Percentiles rank a stretch among this genome's conserved stretches.
These are phyloP conservation scores for Bisporella sp. DNA, from an alignment of 2,329 filamentous ascomycete genomes.

Conservation along the genomic window DNA sequence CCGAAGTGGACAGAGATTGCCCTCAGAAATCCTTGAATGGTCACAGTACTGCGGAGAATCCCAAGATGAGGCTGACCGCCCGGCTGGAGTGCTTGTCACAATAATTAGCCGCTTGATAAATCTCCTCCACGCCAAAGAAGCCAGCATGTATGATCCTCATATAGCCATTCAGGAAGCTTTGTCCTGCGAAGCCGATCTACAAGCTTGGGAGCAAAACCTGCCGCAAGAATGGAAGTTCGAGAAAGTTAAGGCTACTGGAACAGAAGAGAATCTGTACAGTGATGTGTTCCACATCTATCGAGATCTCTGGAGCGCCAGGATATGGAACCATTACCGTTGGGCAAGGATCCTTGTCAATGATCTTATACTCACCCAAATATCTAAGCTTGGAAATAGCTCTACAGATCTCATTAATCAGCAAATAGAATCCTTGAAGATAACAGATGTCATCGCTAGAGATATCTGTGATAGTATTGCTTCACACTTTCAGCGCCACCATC, in stretches of 20 bases:
- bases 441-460: constrained; percentile 14
- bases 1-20: not conserved
- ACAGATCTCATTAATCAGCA: constrained; percentile 8
- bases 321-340: constrained; percentile 20
- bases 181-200: constrained; percentile 12
- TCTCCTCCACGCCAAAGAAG: constrained; percentile 8
- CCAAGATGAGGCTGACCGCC: not conserved
- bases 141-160: constrained; percentile 1
- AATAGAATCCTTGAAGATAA: constrained; percentile 9
- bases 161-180: constrained; percentile 8
- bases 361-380: constrained; percentile 12
- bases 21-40: not conserved
- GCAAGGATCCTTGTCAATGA: constrained; percentile 19
- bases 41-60: not conserved
- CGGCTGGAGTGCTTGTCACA: not conserved
- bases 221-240: constrained; percentile 14
- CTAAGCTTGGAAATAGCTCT: constrained; percentile 2
- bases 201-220: constrained; percentile 13
- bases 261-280: constrained; percentile 7
- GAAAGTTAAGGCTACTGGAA: not conserved
- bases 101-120: constrained; percentile 12
- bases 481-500: constrained; percentile 6
- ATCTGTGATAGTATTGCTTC: constrained; percentile 17
- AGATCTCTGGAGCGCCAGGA: constrained; percentile 15
- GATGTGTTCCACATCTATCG: constrained; percentile 13